Evolutionary conservation across 192 early-diverging fungal species (phyloP), one percentile per base, ranked within the genome.

Genomic region (Dispira simplex): DNA sequence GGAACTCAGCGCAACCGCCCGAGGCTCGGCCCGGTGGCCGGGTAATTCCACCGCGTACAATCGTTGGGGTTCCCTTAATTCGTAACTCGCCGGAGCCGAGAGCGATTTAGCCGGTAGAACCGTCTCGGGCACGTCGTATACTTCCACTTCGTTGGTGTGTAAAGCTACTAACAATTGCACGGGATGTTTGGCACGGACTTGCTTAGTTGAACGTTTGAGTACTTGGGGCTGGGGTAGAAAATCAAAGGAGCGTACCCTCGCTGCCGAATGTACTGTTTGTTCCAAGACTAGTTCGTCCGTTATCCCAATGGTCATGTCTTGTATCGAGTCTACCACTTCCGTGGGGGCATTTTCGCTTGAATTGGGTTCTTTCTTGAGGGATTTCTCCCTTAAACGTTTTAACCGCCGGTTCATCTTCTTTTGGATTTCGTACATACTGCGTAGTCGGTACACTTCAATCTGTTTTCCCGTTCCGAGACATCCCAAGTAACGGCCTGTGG

Each of bases 11-110:
- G 90, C 83, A 54, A 99, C 72, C 12, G 90, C 81, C 45, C 94
- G 88, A 44, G 93, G 81, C 72, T 99, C 96, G 23, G 82, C 81
- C 23, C 96, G 81, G 73, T 99, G 96, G 12, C 96, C 96, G 14
- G 79, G 77, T 39, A 90, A 68, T 67, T 97, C 94, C 28, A 99
- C 66, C 11, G 85, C 76, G 58, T 80, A 79, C 46, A 79, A 65
- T 59, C 84, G 77, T 55, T 77, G 70, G n/a, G 88, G 81, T 39
- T 39, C 32, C 32, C 32, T 6, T 39, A 39, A 39, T 39, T 39
- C 32, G 6, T 39, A 39, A 4, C 32, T 39, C 63, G 87, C 85
- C 3, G 75, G 65, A 63, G 85, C 70, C 16, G 81, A 78, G 48
- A 87, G 83, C 62, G 85, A 79, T 26, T 82, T 78, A 39, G 84